A percentile compares a stretch with the other conserved stretches of the same genome.
phyloP scores from a whole-genome alignment of 495 filamentous ascomycete genomes.

The Xylaria longipes region DNA sequence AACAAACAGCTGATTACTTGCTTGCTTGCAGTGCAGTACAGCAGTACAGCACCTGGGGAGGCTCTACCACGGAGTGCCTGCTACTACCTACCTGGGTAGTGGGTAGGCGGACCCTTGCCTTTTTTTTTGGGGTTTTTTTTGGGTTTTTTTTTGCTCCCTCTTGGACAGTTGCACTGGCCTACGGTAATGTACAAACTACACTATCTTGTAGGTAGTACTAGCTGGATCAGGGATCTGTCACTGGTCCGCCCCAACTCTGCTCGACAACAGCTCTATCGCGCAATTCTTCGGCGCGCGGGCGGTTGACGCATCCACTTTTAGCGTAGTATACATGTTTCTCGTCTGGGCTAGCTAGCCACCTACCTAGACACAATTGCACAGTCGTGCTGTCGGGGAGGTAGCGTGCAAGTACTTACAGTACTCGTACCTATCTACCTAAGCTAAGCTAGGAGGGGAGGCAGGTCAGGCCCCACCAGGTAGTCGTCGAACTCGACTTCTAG shows the following conservation, averaged over 20 bases:
- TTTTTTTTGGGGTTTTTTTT: background rate
- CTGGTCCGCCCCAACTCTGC: background rate
- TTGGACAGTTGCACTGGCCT: background rate
- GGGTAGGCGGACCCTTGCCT: background rate
- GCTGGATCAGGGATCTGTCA: constrained; percentile 10
- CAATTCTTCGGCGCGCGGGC: constrained; percentile 13
- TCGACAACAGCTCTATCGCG: constrained; percentile 4
- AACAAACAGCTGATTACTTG: background rate
- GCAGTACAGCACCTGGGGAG: background rate
- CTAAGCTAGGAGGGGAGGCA: background rate
- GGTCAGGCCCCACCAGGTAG: background rate
- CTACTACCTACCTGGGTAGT: background rate
- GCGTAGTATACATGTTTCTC: background rate
- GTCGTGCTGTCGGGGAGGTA: background rate
- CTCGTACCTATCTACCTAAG: background rate
- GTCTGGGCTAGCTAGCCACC: background rate
- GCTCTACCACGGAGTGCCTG: background rate
- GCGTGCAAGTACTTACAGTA: background rate
- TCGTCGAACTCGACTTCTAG: constrained; percentile 11
- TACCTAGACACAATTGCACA: background rate
- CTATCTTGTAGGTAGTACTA: too few relatives aligned
- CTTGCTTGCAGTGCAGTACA: background rate
- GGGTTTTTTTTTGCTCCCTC: background rate
- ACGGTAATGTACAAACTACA: background rate
- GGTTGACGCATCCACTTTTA: background rate